Percentiles rank a stretch among this genome's conserved stretches.
Conservation (phyloP, 2,329 filamentous ascomycete species). For the Hypocrella siamensis region DNA sequence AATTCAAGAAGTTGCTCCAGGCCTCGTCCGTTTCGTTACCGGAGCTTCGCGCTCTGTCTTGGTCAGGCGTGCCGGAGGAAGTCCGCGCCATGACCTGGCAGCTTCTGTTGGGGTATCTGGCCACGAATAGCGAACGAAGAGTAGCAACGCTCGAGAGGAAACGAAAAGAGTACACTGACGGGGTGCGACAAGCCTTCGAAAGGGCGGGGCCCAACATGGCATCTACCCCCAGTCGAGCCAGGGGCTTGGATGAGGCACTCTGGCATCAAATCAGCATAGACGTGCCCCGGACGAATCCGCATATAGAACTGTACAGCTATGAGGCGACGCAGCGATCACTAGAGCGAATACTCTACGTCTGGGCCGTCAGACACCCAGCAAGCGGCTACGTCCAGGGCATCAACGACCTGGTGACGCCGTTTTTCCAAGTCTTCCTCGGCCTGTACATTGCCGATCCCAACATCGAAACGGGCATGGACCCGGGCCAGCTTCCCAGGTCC, state of each 20-base stretch:
- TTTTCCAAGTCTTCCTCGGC: conserved; percentile 94
- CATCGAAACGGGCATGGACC: conserved; percentile 91
- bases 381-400: conserved; percentile 98
- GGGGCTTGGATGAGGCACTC: conserved; percentile 84
- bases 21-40: conserved; percentile 74
- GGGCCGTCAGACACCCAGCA: conserved; percentile 93
- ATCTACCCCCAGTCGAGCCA: conserved; percentile 28
- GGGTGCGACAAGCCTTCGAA: conserved; percentile 60
- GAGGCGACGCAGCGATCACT: conserved; percentile 90
- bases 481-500: conserved; percentile 75
- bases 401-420: conserved; percentile 93
- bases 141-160: conserved; percentile 86
- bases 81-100: conserved; percentile 99
- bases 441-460: conserved; percentile 90
- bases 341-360: conserved; percentile 90
- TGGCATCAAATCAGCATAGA: conserved; percentile 99
- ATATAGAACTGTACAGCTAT: conserved; percentile 87
- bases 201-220: conserved; percentile 34
- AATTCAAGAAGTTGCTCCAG: conserved; percentile 93
- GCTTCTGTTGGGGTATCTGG: conserved; percentile 82
- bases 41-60: conserved; percentile 73
- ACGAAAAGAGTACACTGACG: conserved; percentile 90
- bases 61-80: conserved; percentile 89
- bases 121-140: conserved; percentile 87
- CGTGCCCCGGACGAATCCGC: conserved; percentile 87